phyloP scores from a whole-genome alignment of 306 rosid genomes.

The Inga laurina region DNA sequence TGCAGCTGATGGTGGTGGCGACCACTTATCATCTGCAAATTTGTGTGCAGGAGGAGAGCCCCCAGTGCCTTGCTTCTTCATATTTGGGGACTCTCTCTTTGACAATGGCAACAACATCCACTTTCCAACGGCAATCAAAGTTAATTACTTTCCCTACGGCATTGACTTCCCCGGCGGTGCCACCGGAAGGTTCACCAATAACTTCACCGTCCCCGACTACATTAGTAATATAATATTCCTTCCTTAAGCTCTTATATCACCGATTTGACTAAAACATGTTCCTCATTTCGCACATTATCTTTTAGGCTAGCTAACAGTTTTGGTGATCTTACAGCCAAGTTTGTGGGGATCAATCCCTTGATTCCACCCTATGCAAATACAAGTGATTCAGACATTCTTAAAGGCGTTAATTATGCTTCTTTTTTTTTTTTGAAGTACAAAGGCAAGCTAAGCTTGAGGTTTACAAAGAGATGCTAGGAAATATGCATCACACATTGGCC shows the following conservation, averaged over 20 bases:
- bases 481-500: no score
- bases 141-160: conserved; percentile 58
- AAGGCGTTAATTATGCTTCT: neutral
- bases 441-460: no score
- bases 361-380: neutral
- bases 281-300: neutral
- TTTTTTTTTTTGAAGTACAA: no score
- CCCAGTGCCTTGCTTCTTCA: conserved; percentile 43
- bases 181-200: conserved; percentile 63
- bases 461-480: no score
- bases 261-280: no score
- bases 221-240: neutral
- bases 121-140: conserved; percentile 28
- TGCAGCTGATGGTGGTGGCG: neutral
- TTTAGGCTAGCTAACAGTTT: neutral
- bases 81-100: conserved; percentile 59
- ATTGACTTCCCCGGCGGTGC: conserved; percentile 46
- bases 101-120: conserved; percentile 64
- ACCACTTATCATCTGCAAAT: neutral
- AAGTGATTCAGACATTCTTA: neutral
- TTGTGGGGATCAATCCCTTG: neutral
- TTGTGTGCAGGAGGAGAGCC: neutral
- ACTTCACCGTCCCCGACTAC: conserved; percentile 1
- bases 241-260: no score
- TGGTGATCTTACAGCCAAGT: neutral